Evolutionary conservation across 305 asterid species (phyloP).

Genomic region (Fraxinus sp.): DNA sequence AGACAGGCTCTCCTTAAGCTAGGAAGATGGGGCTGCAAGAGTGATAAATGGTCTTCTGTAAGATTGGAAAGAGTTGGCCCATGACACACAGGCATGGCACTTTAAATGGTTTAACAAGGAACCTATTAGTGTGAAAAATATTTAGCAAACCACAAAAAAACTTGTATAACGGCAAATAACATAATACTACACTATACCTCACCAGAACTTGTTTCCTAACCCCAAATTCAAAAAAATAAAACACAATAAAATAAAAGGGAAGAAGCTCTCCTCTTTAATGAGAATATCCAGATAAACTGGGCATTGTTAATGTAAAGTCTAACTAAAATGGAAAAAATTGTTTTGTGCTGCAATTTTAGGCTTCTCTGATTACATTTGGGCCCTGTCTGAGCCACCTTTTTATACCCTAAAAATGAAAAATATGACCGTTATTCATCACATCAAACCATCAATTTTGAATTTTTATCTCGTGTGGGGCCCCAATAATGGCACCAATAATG

Average conservation of each 20-base stretch:
- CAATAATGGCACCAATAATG: too few relatives aligned
- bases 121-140: neutral
- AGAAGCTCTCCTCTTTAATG: slow-evolving; percentile 4
- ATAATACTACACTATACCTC: neutral
- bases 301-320: slow-evolving; percentile 1
- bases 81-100: neutral
- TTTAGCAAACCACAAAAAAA: slow-evolving; percentile 6
- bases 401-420: too few relatives aligned
- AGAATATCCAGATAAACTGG: slow-evolving; percentile 17
- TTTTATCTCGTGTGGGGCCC: too few relatives aligned
- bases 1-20: neutral
- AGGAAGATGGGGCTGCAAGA: neutral
- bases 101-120: neutral
- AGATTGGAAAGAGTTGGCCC: neutral
- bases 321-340: neutral
- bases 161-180: neutral
- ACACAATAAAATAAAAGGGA: neutral
- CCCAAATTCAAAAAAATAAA: neutral
- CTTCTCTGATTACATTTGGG: slow-evolving; percentile 5
- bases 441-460: too few relatives aligned
- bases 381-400: too few relatives aligned
- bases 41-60: neutral
- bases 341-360: slow-evolving; percentile 16
- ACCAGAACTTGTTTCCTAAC: neutral
- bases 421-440: too few relatives aligned